Evolutionary conservation across 163 green algal species (phyloP).

Genomic region (Scenedesmus sp.): DNA sequence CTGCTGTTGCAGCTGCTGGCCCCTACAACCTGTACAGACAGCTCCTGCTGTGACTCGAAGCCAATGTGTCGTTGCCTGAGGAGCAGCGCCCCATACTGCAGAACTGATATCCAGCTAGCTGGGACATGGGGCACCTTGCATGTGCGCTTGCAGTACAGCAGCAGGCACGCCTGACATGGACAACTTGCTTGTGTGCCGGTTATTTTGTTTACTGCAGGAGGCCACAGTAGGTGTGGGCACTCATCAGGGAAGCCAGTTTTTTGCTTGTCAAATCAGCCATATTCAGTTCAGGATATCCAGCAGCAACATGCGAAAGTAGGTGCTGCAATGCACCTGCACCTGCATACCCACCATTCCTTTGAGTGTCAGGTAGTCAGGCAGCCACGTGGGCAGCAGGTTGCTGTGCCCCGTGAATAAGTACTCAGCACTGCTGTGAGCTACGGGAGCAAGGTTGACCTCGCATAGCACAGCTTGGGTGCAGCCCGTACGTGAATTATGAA

Average conservation of each 20-base stretch:
- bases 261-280: neutral
- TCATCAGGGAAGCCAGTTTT: neutral
- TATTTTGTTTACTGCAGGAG: neutral
- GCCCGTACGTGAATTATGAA: neutral
- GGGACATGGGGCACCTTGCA: neutral
- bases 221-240: neutral
- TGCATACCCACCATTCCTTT: neutral
- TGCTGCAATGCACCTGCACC: neutral
- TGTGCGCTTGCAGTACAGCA: neutral
- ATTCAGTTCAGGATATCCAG: neutral
- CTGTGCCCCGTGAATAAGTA: neutral
- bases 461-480: neutral
- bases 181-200: neutral
- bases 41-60: neutral
- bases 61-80: neutral
- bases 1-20: neutral
- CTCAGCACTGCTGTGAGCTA: neutral
- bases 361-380: neutral
- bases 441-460: neutral
- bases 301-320: neutral
- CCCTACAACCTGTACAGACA: neutral
- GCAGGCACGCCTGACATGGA: neutral
- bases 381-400: neutral
- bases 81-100: neutral
- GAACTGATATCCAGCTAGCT: neutral